Conservation (phyloP, 805 yeast genomes). For the Torulaspora microellipsoides region DNA sequence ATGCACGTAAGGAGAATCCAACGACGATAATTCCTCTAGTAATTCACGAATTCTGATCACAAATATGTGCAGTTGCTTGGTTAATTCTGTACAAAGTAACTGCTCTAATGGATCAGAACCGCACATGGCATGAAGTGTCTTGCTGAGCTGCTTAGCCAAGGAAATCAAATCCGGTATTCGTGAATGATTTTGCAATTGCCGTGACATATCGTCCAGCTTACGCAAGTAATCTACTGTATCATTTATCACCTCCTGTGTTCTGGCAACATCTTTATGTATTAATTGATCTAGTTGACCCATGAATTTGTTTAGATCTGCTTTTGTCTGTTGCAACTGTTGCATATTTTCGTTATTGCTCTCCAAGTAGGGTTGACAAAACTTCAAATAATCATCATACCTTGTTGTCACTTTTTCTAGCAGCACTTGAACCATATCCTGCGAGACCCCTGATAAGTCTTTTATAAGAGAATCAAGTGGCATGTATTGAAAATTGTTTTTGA, state of each 20-base stretch:
- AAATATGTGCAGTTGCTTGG: conserved; percentile 12
- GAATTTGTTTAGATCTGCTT: conserved; percentile 23
- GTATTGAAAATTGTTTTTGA: conserved; percentile 33
- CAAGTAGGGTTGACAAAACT: conserved; percentile 25
- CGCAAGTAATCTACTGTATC: conserved; percentile 28
- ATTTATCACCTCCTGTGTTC: conserved; percentile 22
- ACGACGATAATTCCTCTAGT: conserved; percentile 12
- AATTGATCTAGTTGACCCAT: conserved; percentile 19
- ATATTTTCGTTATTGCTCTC: conserved; percentile 20
- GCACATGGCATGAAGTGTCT: conserved; percentile 26
- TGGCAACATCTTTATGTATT: conserved; percentile 18
- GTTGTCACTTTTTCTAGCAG: conserved; percentile 25
- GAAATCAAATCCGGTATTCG: conserved; percentile 15
- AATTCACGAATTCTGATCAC: conserved; percentile 11
- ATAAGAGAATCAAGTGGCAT: conserved; percentile 29
- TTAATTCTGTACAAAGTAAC: conserved; percentile 15
- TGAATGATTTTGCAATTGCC: conserved; percentile 17
- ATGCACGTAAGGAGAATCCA: conserved; percentile 27
- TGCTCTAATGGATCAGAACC: conserved; percentile 24
- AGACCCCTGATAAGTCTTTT: conserved; percentile 22
- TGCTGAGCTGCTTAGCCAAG: conserved; percentile 22
- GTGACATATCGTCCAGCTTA: conserved; percentile 23
- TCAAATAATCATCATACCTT: conserved; percentile 25
- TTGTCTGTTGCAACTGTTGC: conserved; percentile 23
- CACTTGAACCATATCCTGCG: conserved; percentile 24